These are phyloP conservation scores for Hortiboletus rubellus DNA, from an alignment of 1,284 basidiomycete species.

Conservation along the genomic window DNA sequence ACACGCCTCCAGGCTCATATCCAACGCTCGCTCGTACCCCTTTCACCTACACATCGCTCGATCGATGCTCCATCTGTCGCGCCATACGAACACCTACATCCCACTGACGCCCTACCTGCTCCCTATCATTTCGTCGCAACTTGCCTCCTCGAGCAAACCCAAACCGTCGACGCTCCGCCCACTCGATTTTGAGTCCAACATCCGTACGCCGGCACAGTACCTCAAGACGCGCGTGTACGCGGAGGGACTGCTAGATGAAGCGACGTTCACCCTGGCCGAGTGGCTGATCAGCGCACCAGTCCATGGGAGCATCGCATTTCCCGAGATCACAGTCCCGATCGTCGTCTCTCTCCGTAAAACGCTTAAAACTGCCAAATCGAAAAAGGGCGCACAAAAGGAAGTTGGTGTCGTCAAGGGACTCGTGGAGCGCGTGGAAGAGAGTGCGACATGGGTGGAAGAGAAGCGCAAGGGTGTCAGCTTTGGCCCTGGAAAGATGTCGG, in stretches of 20 bases:
- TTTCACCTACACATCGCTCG: conserved; percentile 76
- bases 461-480: conserved; percentile 70
- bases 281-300: conserved; percentile 67
- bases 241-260: conserved; percentile 85
- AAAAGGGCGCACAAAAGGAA: conserved; percentile 54
- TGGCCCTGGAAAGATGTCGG: conserved; percentile 65
- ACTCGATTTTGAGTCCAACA: conserved; percentile 84
- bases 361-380: conserved; percentile 59
- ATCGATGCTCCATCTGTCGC: conserved; percentile 70
- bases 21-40: conserved; percentile 78
- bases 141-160: conserved; percentile 71
- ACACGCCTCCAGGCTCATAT: conserved; percentile 64
- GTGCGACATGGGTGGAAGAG: conserved; percentile 73
- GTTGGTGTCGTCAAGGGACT: conserved; percentile 65
- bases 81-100: conserved; percentile 85
- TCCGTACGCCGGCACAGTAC: conserved; percentile 89
- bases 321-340: conserved; percentile 89
- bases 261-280: conserved; percentile 76
- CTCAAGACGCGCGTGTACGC: conserved; percentile 86
- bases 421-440: conserved; percentile 84
- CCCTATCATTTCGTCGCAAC: conserved; percentile 80
- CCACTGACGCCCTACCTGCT: conserved; percentile 87
- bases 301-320: conserved; percentile 87
- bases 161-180: conserved; percentile 90
- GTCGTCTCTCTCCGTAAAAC: conserved; percentile 68